Percentiles rank a stretch among this genome's conserved stretches.
These are phyloP conservation scores for Kwoniella mangroviensis DNA, from an alignment of 768 basidiomycete species.

Conservation along the genomic window DNA sequence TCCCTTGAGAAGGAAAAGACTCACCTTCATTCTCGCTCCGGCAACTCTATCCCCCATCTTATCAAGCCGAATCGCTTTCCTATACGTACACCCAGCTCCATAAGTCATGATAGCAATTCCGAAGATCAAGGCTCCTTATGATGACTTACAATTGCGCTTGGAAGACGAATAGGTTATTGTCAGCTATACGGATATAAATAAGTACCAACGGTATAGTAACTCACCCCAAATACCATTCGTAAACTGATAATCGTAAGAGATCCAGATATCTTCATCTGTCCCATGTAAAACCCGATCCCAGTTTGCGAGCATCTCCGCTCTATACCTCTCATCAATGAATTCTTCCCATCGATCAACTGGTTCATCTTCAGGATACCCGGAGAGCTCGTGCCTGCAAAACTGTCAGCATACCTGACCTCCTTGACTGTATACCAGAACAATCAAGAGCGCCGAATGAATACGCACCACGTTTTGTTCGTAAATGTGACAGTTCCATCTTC, in stretches of 20 bases:
- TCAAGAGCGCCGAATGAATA: not conserved
- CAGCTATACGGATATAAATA: not conserved
- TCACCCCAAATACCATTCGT: slow-evolving; percentile 45
- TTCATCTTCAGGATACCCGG: slow-evolving; percentile 34
- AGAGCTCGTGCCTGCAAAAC: slow-evolving; percentile 25
- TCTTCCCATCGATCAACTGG: slow-evolving; percentile 30
- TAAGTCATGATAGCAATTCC: not conserved
- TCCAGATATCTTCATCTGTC: slow-evolving; percentile 10
- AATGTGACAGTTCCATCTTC: slow-evolving; percentile 36
- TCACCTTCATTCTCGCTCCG: slow-evolving; percentile 2
- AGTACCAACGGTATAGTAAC: not conserved
- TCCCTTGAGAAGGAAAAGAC: not conserved
- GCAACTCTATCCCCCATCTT: slow-evolving; percentile 26
- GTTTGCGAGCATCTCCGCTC: slow-evolving; percentile 15
- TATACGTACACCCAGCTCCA: not conserved
- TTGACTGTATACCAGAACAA: not conserved
- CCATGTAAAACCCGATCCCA: slow-evolving; percentile 22
- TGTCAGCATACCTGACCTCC: slow-evolving; percentile 1
- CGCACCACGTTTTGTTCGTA: slow-evolving; percentile 45
- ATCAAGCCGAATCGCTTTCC: slow-evolving; percentile 30
- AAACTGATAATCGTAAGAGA: slow-evolving; percentile 36
- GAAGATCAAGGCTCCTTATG: not conserved
- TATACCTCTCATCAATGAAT: slow-evolving; percentile 23
- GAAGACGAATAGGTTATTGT: not conserved
- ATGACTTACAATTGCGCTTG: not conserved